These are phyloP conservation scores for Wickerhamomyces bisporus DNA, from an alignment of 805 yeast species.

Conservation along the genomic window DNA sequence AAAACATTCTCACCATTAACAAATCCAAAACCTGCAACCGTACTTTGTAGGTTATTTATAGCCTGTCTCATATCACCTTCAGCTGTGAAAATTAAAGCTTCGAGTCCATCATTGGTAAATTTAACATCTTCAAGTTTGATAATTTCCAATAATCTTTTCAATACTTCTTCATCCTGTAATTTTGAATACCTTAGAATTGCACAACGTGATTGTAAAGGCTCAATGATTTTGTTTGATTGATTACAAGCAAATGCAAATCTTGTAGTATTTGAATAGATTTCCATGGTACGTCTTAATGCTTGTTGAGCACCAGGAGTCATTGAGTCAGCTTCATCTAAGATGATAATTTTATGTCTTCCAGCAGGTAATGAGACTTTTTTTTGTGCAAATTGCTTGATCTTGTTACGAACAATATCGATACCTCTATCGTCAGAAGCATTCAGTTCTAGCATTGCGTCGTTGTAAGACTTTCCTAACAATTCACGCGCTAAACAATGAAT, in stretches of 20 bases:
- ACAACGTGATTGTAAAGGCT: constrained; percentile 94
- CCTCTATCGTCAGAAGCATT: constrained; percentile 98
- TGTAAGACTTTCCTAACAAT: constrained; percentile 64
- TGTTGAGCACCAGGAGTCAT: constrained; percentile 98
- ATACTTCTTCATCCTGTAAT: constrained; percentile 78
- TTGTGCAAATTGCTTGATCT: constrained; percentile 94
- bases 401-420: constrained; percentile 90
- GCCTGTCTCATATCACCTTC: constrained; percentile 99
- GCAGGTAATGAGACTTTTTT: constrained; percentile 82
- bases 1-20: constrained; percentile 93
- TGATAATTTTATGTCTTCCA: constrained; percentile 89
- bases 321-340: constrained; percentile 92
- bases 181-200: constrained; percentile 85
- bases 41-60: constrained; percentile 86
- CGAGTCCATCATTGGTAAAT: constrained; percentile 83
- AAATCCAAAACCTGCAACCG: constrained; percentile 87
- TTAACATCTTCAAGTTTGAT: constrained; percentile 65
- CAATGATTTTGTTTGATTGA: constrained; percentile 89
- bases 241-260: constrained; percentile 99
- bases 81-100: constrained; percentile 89
- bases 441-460: constrained; percentile 84
- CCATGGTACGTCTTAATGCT: constrained; percentile 93
- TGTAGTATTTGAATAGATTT: constrained; percentile 89
- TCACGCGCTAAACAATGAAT: constrained; percentile 86
- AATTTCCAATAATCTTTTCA: constrained; percentile 68